Base-by-base conservation (phyloP, 257 asterid species). In the Pogostemon cablin region DNA sequence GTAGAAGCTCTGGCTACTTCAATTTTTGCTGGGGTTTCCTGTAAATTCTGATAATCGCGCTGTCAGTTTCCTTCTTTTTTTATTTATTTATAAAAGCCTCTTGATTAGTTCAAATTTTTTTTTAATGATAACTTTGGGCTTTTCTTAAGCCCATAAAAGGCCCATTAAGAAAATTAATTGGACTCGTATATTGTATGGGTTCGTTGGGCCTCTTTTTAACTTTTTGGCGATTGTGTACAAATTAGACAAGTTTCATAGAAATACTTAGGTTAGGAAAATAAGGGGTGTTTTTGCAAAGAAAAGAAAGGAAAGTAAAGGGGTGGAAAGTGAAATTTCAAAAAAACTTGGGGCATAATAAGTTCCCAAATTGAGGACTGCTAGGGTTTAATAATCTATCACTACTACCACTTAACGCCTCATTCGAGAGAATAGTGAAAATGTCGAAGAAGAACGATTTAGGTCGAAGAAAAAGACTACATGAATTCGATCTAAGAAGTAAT, bases 361-460 rank as follows among this genome's bases (percentile, higher is more conserved):
- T 57, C 46, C 73, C 25, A 67, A 57, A 50, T 52, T 55, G 34
- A 7, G 56, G 8, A 9, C 34, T 55, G 55, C 50, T 81, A 79
- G 84, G 86, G 83, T 75, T 79, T 76, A 3, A 48, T 7, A 46
- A 55, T 61, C 11, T 7, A 7, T 55, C 10, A 40, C 11, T 7
- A 7, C 59, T 9, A 40, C 35, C 56, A 15, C 40, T 25, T 56
- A 11, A 20, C 81, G 65, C 53, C 62, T 61, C 78, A 65, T 39
- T 42, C 25, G 78, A 72, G 42, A n/a, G 52, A 59, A 62, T 67
- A 68, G 71, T 0, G 52, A 71, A 41, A 55, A 91, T 95, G 99
- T 95, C 99, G 88, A 95, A 91, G 90, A 91, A 95, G 92, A 95
- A 95, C 77, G 90, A 95, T 80, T 79, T 95, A 52, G 90, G 84